Percentiles rank a stretch among this genome's conserved stretches.
phyloP scores from a whole-genome alignment of 2,329 filamentous ascomycete species.

The Epichloe scottii region DNA sequence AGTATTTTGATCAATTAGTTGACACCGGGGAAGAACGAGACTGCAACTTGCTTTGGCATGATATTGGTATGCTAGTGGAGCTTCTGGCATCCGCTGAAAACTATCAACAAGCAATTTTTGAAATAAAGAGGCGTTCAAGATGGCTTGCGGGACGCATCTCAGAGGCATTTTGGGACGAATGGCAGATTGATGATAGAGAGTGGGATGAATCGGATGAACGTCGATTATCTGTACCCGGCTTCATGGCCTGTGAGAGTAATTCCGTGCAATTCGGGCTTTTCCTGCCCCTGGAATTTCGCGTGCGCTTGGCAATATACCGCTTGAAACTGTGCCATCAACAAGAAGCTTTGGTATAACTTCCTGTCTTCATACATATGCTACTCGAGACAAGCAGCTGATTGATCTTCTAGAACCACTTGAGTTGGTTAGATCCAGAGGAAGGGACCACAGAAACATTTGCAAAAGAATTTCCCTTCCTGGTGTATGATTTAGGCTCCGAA shows the following conservation, averaged over 20 bases:
- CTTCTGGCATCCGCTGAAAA: slow-evolving; percentile 55
- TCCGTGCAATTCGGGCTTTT: slow-evolving; percentile 54
- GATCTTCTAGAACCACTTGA: slow-evolving; percentile 44
- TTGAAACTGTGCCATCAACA: slow-evolving; percentile 52
- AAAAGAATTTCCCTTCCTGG: slow-evolving; percentile 63
- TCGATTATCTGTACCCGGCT: slow-evolving; percentile 49
- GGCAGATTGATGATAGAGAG: slow-evolving; percentile 67
- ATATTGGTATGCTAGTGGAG: slow-evolving; percentile 76
- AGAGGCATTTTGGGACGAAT: slow-evolving; percentile 67
- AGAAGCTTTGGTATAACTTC: slow-evolving; percentile 58
- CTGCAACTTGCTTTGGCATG: slow-evolving; percentile 53
- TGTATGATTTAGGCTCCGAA: slow-evolving; percentile 50
- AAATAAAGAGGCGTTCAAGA: slow-evolving; percentile 60
- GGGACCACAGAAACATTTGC: slow-evolving; percentile 32
- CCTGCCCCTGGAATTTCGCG: slow-evolving; percentile 69
- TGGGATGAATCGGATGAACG: slow-evolving; percentile 70
- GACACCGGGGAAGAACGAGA: slow-evolving; percentile 19
- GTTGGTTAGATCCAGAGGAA: slow-evolving; percentile 56
- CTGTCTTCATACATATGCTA: background rate
- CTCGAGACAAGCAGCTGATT: background rate
- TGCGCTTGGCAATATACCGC: slow-evolving; percentile 76
- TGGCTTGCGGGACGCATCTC: slow-evolving; percentile 68
- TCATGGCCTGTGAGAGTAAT: slow-evolving; percentile 40
- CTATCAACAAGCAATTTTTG: slow-evolving; percentile 52
- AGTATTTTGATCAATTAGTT: slow-evolving; percentile 31